These are phyloP conservation scores for Vitis hybrid DNA, from an alignment of 177 flowering plant genomes.

Conservation along the genomic window DNA sequence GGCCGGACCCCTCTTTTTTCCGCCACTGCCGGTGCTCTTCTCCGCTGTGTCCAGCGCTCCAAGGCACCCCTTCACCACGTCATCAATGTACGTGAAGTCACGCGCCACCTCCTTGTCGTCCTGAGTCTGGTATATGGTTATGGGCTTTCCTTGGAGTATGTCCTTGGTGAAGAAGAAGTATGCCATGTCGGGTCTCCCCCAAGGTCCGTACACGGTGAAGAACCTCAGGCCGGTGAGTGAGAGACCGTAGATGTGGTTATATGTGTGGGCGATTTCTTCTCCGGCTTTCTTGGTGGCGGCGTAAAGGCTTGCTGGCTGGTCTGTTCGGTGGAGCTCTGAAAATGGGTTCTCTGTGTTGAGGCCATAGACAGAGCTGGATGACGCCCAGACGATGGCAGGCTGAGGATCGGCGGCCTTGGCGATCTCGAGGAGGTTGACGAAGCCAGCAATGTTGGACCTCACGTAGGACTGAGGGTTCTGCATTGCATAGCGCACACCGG, in stretches of 20 bases:
- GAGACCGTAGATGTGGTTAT: slow-evolving; percentile 70
- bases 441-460: slow-evolving; percentile 75
- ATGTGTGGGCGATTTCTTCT: slow-evolving; percentile 71
- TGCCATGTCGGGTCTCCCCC: slow-evolving; percentile 83
- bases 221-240: slow-evolving; percentile 66
- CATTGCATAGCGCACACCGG: slow-evolving; percentile 97
- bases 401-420: slow-evolving; percentile 73
- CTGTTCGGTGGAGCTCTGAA: slow-evolving; percentile 62
- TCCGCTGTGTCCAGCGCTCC: slow-evolving; percentile 95
- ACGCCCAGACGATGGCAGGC: slow-evolving; percentile 93
- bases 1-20: slow-evolving; percentile 76
- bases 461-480: slow-evolving; percentile 79
- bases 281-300: slow-evolving; percentile 82
- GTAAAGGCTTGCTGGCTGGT: slow-evolving; percentile 71
- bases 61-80: slow-evolving; percentile 80
- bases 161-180: slow-evolving; percentile 67
- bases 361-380: slow-evolving; percentile 94
- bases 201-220: slow-evolving; percentile 76
- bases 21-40: slow-evolving; percentile 94
- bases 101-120: slow-evolving; percentile 74
- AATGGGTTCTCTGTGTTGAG: slow-evolving; percentile 68
- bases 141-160: slow-evolving; percentile 48
- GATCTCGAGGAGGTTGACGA: slow-evolving; percentile 66
- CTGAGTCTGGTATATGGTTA: slow-evolving; percentile 44
- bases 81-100: slow-evolving; percentile 79